These are phyloP conservation scores for Penicillium parvum DNA, from an alignment of 495 filamentous ascomycete species.

Conservation along the genomic window DNA sequence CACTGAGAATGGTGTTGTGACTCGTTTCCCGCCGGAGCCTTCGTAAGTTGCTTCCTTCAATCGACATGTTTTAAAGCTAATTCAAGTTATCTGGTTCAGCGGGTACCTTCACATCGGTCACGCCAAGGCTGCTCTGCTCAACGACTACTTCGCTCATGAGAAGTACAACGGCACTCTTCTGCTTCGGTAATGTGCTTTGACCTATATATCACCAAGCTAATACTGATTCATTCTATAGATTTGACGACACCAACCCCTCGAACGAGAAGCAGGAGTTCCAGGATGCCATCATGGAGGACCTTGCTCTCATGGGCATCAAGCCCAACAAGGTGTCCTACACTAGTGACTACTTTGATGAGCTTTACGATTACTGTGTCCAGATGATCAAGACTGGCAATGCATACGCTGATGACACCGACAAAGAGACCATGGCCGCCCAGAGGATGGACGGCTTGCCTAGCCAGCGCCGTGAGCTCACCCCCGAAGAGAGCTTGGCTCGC, in stretches of 20 bases:
- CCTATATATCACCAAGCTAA: neutral
- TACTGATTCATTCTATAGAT: constrained; percentile 21
- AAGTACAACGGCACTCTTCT: constrained; percentile 80
- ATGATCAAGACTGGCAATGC: constrained; percentile 82
- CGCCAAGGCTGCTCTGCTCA: constrained; percentile 86
- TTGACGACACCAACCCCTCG: constrained; percentile 90
- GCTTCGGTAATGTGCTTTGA: constrained; percentile 43
- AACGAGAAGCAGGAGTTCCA: constrained; percentile 94
- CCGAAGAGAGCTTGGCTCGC: constrained; percentile 73
- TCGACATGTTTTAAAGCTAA: neutral
- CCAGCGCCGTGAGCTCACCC: constrained; percentile 65
- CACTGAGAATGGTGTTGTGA: constrained; percentile 88
- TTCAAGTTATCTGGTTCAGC: constrained; percentile 28
- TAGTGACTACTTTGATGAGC: constrained; percentile 84
- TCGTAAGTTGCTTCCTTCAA: constrained; percentile 52
- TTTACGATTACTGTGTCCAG: constrained; percentile 71
- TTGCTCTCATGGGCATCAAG: constrained; percentile 79
- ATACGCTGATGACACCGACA: constrained; percentile 85
- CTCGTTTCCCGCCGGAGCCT: constrained; percentile 92
- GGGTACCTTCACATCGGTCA: constrained; percentile 94
- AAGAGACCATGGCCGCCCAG: constrained; percentile 79
- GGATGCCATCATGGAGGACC: constrained; percentile 81
- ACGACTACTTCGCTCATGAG: constrained; percentile 90
- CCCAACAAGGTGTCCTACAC: constrained; percentile 76
- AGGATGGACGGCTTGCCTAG: constrained; percentile 72